Base-by-base conservation (phyloP, 352 stramenopile genomes). In the Phytophthora kernoviae region DNA sequence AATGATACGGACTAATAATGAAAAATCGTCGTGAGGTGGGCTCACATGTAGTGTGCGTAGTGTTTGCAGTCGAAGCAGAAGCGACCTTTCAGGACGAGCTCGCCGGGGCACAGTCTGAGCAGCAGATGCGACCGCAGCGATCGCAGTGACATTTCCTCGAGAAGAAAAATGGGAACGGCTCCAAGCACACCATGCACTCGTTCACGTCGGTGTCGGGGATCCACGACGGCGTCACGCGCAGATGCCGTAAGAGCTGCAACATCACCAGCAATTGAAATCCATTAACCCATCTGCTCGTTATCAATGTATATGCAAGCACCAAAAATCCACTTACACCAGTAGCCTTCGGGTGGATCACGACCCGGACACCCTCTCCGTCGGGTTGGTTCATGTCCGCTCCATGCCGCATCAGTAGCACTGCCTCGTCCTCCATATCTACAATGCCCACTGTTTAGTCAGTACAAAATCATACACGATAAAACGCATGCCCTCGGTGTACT, bases 41-140 rank as follows among this genome's bases (percentile, higher is more conserved):
- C 42, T 69, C 72, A 81, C 18, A 51, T 63, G 20, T 78, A 66
- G 53, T 87, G 78, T 33, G 85, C 71, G 58, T 87, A 89, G 63
- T 89, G 79, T 34, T 88, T 88, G 66, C 81, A 91, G 70, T 91
- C 79, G 24, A 91, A 91, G 62, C 81, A 91, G 45, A 86, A 89
- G 34, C 73, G 77, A 22, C 79, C 81, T 27, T 89, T 87, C 81
- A 90, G 15, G 79, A 83, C 27, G 79, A 87, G 40, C 74, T 89
- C 15, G 78, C 75, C 0, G 75, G 80, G 20, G 77, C 83, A 55
- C 84, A 93, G 47, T 90, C 80, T 2, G 84, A 86, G 57, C 84
- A 93, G 60, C 84, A 88, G n/a, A 93, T 69, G 22, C 81, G 81
- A 18, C 84, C 80, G 53, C 84, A 93, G 12, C 82, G 82, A 20